These are phyloP conservation scores for Quercus glauca DNA, from an alignment of 306 rosid species.

Conservation along the genomic window DNA sequence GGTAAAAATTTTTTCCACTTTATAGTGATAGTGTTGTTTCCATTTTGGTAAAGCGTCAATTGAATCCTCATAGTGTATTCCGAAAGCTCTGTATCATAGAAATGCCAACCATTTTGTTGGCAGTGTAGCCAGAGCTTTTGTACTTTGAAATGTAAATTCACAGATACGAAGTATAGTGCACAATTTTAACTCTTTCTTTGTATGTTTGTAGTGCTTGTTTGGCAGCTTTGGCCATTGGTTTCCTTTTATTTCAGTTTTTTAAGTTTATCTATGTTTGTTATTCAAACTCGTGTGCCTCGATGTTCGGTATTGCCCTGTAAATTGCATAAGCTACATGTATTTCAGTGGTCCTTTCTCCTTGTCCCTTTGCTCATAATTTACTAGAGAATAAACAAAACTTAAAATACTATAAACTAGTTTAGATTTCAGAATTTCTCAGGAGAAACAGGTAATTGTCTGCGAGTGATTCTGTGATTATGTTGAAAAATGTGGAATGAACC, in stretches of 20 bases:
- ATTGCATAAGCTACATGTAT: too few species aligned
- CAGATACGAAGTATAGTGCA: conserved; percentile 23
- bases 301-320: too few species aligned
- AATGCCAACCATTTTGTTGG: conserved; percentile 34
- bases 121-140: conserved; percentile 18
- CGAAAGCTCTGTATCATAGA: conserved; percentile 13
- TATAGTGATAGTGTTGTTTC: neutral
- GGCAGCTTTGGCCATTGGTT: neutral
- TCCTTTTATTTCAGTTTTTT: neutral
- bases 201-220: neutral
- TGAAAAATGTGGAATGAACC: neutral
- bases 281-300: neutral
- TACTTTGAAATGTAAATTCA: conserved; percentile 28
- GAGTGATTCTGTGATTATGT: neutral
- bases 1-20: neutral
- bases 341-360: too few species aligned
- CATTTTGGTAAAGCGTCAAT: conserved; percentile 1
- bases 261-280: neutral
- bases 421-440: neutral
- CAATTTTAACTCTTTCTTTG: neutral
- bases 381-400: neutral
- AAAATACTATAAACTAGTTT: neutral
- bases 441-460: neutral
- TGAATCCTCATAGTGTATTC: conserved; percentile 1
- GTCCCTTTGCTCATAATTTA: neutral